Evolutionary conservation across 1,139 yeast genomes (phyloP), one percentile per base, ranked within the genome.

Genomic region (Kodamaea derodonti): DNA sequence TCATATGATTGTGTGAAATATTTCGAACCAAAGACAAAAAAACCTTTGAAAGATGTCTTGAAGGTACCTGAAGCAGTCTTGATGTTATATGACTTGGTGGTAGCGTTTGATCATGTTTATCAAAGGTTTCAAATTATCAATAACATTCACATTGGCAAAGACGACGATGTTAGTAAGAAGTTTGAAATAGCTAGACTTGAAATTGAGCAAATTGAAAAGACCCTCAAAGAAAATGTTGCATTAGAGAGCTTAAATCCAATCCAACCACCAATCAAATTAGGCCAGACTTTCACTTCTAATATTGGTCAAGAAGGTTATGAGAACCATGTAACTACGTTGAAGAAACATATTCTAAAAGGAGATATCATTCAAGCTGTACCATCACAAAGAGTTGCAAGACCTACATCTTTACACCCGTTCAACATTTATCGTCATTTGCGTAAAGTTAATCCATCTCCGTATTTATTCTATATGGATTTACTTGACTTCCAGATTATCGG

Each of bases 291-390:
- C 59, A 74, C 79, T 6, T 87, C 97, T 11, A 92, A 92, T 56
- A 80, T 92, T 47, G 98, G 97, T 27, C 86, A 87, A 63, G 84
- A 79, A 38, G 98, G 98, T 30, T 92, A 92, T 56, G 95, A 92
- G 60, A 52, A 51, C 30, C 95, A 86, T 58, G 98, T 92, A 28
- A 60, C 70, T 18, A 72, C 64, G 10, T 72, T 92, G 51, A 88
- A 87, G 54, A 62, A 78, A 31, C 97, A 92, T 52, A 92, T 92
- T 49, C 64, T 81, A 49, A 77, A 78, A 49, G 98, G 98, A 36
- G 97, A 92, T 54, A 86, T 92, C 38, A 85, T 92, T 62, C 98
- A 92, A 61, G 97, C 95, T 1, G 98, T 92, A 13, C 98, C 98
- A 7, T 88, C 97, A 1, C 98, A 92, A 66, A 75, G 98, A 54